Evolutionary conservation across 495 filamentous ascomycete genomes (phyloP).

Genomic region (Aspergillus panamensis): DNA sequence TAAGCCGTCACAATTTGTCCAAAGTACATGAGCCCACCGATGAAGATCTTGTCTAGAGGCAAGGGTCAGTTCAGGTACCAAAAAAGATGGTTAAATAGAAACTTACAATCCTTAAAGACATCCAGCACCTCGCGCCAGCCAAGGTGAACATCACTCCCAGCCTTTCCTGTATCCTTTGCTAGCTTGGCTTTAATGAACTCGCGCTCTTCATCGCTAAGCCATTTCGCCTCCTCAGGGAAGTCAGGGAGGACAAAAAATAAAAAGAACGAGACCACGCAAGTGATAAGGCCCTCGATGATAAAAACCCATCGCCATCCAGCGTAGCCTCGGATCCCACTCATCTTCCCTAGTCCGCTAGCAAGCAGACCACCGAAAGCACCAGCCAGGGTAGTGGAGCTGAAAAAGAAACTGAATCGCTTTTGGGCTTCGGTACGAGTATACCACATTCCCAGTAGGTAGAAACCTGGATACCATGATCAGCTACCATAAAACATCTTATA

Average conservation of each 20-base stretch:
- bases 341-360: conserved; percentile 80
- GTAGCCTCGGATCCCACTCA: conserved; percentile 60
- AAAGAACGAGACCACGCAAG: conserved; percentile 63
- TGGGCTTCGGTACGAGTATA: conserved; percentile 85
- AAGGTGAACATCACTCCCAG: conserved; percentile 63
- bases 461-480: conserved; percentile 40
- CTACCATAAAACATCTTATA: conserved; percentile 6
- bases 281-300: conserved; percentile 69
- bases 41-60: conserved; percentile 54
- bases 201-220: conserved; percentile 71
- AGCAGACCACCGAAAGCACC: conserved; percentile 85
- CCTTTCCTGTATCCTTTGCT: conserved; percentile 70
- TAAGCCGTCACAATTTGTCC: conserved; percentile 83
- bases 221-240: conserved; percentile 61
- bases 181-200: conserved; percentile 70
- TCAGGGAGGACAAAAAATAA: conserved; percentile 80
- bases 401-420: conserved; percentile 87
- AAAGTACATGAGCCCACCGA: conserved; percentile 86
- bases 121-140: conserved; percentile 58
- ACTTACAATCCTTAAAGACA: conserved; percentile 73
- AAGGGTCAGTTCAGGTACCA: conserved; percentile 16
- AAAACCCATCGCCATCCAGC: conserved; percentile 85
- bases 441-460: conserved; percentile 85
- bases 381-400: conserved; percentile 74
- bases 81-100: background rate